phyloP scores from a whole-genome alignment of 768 basidiomycete genomes.

The Mrakia gelida region DNA sequence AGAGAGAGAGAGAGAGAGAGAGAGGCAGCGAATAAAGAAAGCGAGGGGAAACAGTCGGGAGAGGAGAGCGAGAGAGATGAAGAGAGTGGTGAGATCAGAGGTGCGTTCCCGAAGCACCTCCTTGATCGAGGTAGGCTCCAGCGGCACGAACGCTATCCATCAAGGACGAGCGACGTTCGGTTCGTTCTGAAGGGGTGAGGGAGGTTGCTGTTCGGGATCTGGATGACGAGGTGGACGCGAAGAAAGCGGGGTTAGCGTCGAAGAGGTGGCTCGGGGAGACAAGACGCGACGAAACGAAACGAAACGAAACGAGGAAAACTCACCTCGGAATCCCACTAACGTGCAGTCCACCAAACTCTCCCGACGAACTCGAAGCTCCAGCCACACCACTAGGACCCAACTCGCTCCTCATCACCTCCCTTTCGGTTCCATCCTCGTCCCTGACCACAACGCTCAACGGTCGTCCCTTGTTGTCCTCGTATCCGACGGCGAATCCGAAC shows the following conservation, averaged over 20 bases:
- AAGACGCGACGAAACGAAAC: not conserved
- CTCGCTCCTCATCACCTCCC: constrained; percentile 8
- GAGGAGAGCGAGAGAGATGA: not conserved
- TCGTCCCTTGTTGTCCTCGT: constrained; percentile 5
- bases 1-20: not conserved
- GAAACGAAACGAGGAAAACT: not conserved
- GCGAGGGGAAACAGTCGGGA: not conserved
- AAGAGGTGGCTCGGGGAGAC: not conserved
- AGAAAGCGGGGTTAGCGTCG: not conserved
- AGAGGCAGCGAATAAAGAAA: not conserved
- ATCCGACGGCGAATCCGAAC: constrained; percentile 1
- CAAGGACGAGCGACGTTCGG: constrained; percentile 19
- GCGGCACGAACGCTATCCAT: constrained; percentile 23
- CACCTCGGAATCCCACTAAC: not conserved
- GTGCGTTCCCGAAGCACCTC: not conserved
- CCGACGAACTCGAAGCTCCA: not conserved
- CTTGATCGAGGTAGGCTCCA: constrained; percentile 21
- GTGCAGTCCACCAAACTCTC: not conserved
- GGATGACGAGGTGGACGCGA: not conserved
- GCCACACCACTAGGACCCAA: not conserved
- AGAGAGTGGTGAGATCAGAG: not conserved
- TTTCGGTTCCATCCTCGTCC: constrained; percentile 2
- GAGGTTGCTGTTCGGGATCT: not conserved
- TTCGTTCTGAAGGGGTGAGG: constrained; percentile 11
- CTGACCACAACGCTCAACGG: not conserved